Evolutionary conservation across 352 stramenopile species (phyloP), one percentile per base, ranked within the genome.

Genomic region (Globisporangium solare): DNA sequence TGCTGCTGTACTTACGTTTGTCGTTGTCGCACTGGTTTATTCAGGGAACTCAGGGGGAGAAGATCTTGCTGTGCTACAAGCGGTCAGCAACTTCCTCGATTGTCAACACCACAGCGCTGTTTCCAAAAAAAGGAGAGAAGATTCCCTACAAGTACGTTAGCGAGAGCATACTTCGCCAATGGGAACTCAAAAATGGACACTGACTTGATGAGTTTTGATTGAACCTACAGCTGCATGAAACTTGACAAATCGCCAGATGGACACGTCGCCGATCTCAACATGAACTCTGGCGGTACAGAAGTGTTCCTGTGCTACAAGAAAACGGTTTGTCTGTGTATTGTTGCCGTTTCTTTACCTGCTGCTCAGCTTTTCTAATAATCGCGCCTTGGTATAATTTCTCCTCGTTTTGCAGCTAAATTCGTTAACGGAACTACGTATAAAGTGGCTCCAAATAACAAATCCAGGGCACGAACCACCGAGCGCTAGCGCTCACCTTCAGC

Each of bases 301-400:
- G 71, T 95, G 6, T 85, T 69, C 39, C 53, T 95, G 4, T 81
- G 76, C 52, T 95, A 95, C 73, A 90, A 88, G 60, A 92, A 91
- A 50, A 77, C 83, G 66, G 81, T 91, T 58, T 18, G 64, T 51
- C 42, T 15, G 40, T 58, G 18, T 55, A 3, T 35, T 35, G 6
- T 10, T 35, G 6, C 3, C 7, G 5, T 3, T 10, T 35, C 7
- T 35, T 6, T 35, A 10, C 27, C 27, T 11, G 27, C 27, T 35
- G 7, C 7, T 7, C 50, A 24, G 1, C 57, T 31, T 40, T n/a
- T 3, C 13, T 17, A 54, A 15, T 22, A 43, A 40, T 14, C 17
- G 17, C 4, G 41, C 21, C 56, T 21, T 18, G 7, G 14, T 20
- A 40, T 37, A 22, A 35, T 4, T 22, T 52, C 18, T 40, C 0